phyloP scores from a whole-genome alignment of 1,284 basidiomycete species.

The Phylloporus sp. region DNA sequence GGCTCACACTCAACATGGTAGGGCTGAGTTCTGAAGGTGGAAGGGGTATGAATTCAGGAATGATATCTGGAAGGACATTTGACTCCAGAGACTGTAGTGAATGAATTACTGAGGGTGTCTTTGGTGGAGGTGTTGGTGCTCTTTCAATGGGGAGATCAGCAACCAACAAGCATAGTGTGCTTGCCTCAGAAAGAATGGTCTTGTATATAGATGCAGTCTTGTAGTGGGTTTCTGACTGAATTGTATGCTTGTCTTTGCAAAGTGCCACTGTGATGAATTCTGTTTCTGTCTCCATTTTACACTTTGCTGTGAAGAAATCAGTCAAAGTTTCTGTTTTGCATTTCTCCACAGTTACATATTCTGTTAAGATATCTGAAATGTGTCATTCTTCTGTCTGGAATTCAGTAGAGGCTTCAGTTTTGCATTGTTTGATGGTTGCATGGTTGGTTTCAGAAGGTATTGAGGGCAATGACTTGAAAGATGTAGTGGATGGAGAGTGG shows the following conservation, averaged over 20 bases:
- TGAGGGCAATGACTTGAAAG: constrained; percentile 52
- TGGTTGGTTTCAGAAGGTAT: constrained; percentile 64
- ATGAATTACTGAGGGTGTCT: constrained; percentile 38
- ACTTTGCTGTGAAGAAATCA: constrained; percentile 53
- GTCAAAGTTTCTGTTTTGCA: constrained; percentile 52
- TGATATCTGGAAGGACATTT: constrained; percentile 30
- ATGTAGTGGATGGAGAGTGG: constrained; percentile 51
- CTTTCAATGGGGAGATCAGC: constrained; percentile 35
- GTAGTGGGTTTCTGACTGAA: constrained; percentile 56
- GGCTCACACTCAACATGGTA: constrained; percentile 34
- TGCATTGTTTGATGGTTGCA: constrained; percentile 57
- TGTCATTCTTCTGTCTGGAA: constrained; percentile 56
- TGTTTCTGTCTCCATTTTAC: constrained; percentile 54
- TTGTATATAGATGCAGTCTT: constrained; percentile 58
- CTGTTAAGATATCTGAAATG: constrained; percentile 46
- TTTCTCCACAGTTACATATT: constrained; percentile 57
- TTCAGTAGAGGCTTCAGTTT: constrained; percentile 53
- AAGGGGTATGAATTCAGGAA: constrained; percentile 49
- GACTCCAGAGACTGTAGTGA: constrained; percentile 43
- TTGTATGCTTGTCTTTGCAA: constrained; percentile 50
- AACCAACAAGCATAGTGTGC: constrained; percentile 46
- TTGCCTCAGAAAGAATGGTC: constrained; percentile 49
- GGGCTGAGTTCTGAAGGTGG: constrained; percentile 48
- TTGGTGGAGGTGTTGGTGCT: constrained; percentile 37
- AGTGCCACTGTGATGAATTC: constrained; percentile 61